phyloP scores from a whole-genome alignment of 441 rosid genomes.

The Mallotus japonicus region DNA sequence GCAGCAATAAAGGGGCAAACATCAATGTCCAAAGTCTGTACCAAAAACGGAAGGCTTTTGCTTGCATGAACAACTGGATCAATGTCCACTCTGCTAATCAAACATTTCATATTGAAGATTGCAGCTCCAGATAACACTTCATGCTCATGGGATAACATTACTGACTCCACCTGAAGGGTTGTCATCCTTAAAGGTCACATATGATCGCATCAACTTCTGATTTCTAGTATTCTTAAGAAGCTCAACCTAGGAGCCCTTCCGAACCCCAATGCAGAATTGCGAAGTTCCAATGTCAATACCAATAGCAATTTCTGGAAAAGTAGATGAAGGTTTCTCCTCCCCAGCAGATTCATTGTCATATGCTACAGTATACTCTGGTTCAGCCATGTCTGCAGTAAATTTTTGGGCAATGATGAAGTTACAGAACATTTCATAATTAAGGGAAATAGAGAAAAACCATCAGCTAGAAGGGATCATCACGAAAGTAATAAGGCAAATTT shows the following conservation, averaged over 20 bases:
- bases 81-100: constrained; percentile 79
- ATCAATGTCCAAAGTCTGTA: constrained; percentile 80
- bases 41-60: constrained; percentile 72
- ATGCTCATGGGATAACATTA: constrained; percentile 50
- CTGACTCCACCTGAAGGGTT: constrained; percentile 70
- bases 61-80: constrained; percentile 73
- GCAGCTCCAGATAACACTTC: constrained; percentile 79
- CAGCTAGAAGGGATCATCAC: background rate
- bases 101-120: constrained; percentile 90
- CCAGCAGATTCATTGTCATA: constrained; percentile 75
- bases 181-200: constrained; percentile 72
- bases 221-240: constrained; percentile 68
- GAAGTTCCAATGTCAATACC: constrained; percentile 91
- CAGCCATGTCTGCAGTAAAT: constrained; percentile 66
- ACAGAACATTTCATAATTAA: background rate
- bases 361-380: constrained; percentile 69
- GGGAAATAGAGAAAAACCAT: background rate
- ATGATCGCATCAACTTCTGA: constrained; percentile 71
- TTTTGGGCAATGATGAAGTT: background rate
- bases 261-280: constrained; percentile 73
- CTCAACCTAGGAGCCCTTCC: constrained; percentile 84
- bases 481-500: background rate
- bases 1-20: constrained; percentile 80
- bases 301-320: constrained; percentile 67
- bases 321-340: constrained; percentile 60